Base-by-base conservation (phyloP, 1,139 yeast genomes). In the Barnettozyma hawaiiensis region DNA sequence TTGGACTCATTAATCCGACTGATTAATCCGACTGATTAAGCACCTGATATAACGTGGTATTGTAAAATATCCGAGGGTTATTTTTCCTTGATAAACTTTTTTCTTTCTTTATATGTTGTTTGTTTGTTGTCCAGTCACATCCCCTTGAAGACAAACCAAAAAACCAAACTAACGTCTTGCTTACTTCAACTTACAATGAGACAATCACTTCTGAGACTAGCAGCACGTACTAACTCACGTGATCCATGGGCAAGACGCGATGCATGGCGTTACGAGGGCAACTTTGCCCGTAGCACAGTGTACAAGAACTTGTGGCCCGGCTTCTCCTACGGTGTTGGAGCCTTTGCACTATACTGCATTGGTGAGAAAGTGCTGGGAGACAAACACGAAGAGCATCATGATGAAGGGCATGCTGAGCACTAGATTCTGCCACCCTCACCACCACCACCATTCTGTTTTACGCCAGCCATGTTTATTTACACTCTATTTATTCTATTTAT, bases 261-360 rank as follows among this genome's bases (percentile, higher is more conserved):
- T 63, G 95, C 95, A 43, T 86, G 96, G 96, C 80, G 95, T 71
- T 83, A 78, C 65, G 82, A 80, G 57, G 95, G 94, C 47, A 85
- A 81, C 46, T 86, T 86, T 68, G 73, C 84, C 46, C 78, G 90
- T 55, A 66, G 68, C 44, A 80, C 81, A 65, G 71, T 94, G 57
- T 82, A 79, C 65, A 80, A 72, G 57, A 78, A 78, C 47, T 75
- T 85, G n/a, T 76, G 86, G 60, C 96, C 96, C 3, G 96, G 96
- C 3, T 74, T 86, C 43, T 87, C 89, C 34, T 74, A 82, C 41
- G 96, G 92, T 34, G 72, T 82, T 24, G 92, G 79, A 27, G 92
- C 92, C 7, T 86, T 86, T 60, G 69, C 79, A 27, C 71, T 75
- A 15, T 82, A 81, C 62, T 71, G 76, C 52, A 76, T 78, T 34